phyloP scores from a whole-genome alignment of 2,329 filamentous ascomycete genomes.

The Juglanconis oblonga region DNA sequence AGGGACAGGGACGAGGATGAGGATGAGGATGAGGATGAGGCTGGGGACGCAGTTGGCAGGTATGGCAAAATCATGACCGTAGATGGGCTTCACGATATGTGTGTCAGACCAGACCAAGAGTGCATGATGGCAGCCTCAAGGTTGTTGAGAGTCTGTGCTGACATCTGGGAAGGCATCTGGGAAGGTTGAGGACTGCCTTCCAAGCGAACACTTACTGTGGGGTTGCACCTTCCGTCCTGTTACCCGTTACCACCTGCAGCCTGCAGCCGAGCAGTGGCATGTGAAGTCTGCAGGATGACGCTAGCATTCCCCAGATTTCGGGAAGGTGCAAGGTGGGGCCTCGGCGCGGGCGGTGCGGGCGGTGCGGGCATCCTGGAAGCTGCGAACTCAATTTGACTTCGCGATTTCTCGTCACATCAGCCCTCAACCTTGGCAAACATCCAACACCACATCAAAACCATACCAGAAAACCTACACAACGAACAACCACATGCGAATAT shows the following conservation, averaged over 20 bases:
- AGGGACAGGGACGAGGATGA: no score
- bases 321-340: background rate
- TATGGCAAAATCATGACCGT: background rate
- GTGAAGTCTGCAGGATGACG: constrained; percentile 5
- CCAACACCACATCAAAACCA: background rate
- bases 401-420: no score
- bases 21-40: no score
- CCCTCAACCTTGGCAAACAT: background rate
- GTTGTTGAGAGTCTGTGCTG: background rate
- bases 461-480: background rate
- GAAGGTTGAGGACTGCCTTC: background rate
- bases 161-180: background rate
- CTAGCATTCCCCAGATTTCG: background rate
- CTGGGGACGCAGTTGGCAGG: background rate
- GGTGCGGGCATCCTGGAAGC: no score
- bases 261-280: background rate
- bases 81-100: background rate
- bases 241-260: background rate
- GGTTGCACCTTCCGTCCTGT: background rate
- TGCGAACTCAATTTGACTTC: no score
- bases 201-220: no score
- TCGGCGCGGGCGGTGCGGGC: no score
- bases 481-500: background rate
- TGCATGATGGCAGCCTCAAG: background rate
- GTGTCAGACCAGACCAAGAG: background rate